These are phyloP conservation scores for Drosera capensis DNA, from an alignment of 148 eudicot species.

Conservation along the genomic window DNA sequence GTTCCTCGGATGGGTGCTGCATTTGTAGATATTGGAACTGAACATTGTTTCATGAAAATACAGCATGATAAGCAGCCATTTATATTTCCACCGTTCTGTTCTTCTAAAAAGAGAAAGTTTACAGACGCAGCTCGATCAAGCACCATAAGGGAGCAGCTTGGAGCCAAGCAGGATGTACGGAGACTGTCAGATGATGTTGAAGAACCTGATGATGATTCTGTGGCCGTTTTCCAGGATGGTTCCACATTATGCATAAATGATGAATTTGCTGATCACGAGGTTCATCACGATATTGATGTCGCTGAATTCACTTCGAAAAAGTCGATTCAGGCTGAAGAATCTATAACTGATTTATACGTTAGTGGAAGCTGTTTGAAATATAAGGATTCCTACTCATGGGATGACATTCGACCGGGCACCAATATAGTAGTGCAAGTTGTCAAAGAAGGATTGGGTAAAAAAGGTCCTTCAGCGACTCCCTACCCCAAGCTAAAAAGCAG, in stretches of 20 bases:
- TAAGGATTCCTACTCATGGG: constrained; percentile 34
- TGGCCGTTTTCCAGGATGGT: constrained; percentile 31
- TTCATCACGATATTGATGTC: constrained; percentile 24
- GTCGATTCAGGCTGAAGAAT: constrained; percentile 20
- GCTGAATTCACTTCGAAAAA: constrained; percentile 22
- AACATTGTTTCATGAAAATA: constrained; percentile 74
- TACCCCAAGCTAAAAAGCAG: constrained; percentile 83
- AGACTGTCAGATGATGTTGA: constrained; percentile 21
- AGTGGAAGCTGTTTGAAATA: constrained; percentile 13
- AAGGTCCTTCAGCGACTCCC: constrained; percentile 81
- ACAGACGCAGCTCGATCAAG: constrained; percentile 14
- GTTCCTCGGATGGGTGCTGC: constrained; percentile 98
- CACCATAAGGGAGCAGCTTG: constrained; percentile 19
- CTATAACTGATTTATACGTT: constrained; percentile 15
- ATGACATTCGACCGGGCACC: constrained; percentile 64
- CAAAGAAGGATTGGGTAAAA: constrained; percentile 86
- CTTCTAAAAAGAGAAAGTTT: constrained; percentile 26
- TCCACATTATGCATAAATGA: constrained; percentile 20
- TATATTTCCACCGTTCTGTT: constrained; percentile 44
- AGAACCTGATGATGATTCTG: constrained; percentile 37
- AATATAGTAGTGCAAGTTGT: constrained; percentile 85
- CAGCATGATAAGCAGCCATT: constrained; percentile 52
- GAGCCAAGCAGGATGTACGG: constrained; percentile 16
- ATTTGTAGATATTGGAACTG: constrained; percentile 80
- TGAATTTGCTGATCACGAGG: constrained; percentile 43